phyloP scores from a whole-genome alignment of 805 yeast genomes.

The Komagataella phaffii region DNA sequence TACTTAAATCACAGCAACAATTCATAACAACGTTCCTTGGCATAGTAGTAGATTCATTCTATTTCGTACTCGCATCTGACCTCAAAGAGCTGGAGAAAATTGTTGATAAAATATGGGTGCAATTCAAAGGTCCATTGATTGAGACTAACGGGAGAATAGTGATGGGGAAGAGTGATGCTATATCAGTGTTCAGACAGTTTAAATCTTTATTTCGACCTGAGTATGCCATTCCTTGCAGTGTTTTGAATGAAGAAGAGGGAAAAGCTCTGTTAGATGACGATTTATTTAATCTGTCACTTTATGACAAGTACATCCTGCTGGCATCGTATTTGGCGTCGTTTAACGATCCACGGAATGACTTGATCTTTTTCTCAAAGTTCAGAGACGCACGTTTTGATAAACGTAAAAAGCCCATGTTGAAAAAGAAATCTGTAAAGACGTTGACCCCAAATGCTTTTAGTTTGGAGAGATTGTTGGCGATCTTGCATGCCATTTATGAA shows the following conservation, averaged over 20 bases:
- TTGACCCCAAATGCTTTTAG: conserved; percentile 66
- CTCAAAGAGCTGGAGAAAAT: neutral
- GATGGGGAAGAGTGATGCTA: neutral
- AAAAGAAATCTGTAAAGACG: conserved; percentile 28
- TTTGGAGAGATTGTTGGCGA: conserved; percentile 69
- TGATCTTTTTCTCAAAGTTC: conserved; percentile 54
- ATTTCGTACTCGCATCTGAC: neutral
- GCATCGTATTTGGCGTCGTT: conserved; percentile 80
- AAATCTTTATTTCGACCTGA: neutral
- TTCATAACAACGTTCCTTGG: neutral
- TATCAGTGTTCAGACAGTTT: neutral
- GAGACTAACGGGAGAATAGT: neutral
- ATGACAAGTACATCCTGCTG: conserved; percentile 37
- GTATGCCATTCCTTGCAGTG: neutral
- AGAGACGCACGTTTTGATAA: conserved; percentile 31
- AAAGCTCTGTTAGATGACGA: neutral
- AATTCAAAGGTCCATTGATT: neutral
- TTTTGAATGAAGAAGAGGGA: neutral
- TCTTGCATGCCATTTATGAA: conserved; percentile 55
- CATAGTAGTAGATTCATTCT: neutral
- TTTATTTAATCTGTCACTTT: neutral
- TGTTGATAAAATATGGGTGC: neutral
- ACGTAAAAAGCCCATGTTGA: conserved; percentile 14
- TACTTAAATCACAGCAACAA: neutral
- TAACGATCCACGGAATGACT: conserved; percentile 56